Evolutionary conservation across 768 basidiomycete genomes (phyloP).

Genomic region (Clathrus columnatus): DNA sequence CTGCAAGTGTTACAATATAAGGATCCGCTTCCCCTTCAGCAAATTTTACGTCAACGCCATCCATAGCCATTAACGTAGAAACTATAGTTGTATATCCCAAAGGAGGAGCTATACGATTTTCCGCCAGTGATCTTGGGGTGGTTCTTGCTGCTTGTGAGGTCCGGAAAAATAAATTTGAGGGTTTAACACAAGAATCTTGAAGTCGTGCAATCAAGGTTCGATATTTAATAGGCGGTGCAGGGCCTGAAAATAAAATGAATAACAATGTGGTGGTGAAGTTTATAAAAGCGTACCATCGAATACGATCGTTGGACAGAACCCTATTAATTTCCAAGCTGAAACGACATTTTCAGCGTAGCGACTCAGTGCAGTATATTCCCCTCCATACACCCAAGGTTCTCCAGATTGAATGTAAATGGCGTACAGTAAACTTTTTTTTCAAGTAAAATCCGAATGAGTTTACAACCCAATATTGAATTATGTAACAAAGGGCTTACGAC

Average conservation of each 20-base stretch:
- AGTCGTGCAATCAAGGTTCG: constrained; percentile 54
- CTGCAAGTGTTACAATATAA: constrained; percentile 70
- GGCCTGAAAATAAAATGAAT: constrained; percentile 35
- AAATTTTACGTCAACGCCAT: constrained; percentile 8
- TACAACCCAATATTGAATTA: constrained; percentile 4
- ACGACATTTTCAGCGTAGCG: constrained; percentile 42
- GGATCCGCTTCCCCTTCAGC: constrained; percentile 16
- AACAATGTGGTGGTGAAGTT: background rate
- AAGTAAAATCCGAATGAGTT: constrained; percentile 9
- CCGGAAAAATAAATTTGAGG: constrained; percentile 68
- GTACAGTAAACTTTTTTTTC: constrained; percentile 59
- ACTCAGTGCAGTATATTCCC: constrained; percentile 58
- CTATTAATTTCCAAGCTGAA: constrained; percentile 58
- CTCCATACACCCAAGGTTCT: constrained; percentile 81
- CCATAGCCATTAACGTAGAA: background rate
- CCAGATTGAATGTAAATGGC: constrained; percentile 48
- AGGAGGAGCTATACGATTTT: constrained; percentile 69
- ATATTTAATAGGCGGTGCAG: constrained; percentile 65
- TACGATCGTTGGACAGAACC: constrained; percentile 61
- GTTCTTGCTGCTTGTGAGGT: constrained; percentile 61
- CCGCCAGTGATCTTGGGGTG: constrained; percentile 57
- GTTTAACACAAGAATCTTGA: constrained; percentile 47
- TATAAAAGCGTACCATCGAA: constrained; percentile 60
- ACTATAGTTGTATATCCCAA: constrained; percentile 32
- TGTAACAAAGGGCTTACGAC: constrained; percentile 51